phyloP scores from a whole-genome alignment of 176 grass and related monocot species.

The Aechmea fasciata region DNA sequence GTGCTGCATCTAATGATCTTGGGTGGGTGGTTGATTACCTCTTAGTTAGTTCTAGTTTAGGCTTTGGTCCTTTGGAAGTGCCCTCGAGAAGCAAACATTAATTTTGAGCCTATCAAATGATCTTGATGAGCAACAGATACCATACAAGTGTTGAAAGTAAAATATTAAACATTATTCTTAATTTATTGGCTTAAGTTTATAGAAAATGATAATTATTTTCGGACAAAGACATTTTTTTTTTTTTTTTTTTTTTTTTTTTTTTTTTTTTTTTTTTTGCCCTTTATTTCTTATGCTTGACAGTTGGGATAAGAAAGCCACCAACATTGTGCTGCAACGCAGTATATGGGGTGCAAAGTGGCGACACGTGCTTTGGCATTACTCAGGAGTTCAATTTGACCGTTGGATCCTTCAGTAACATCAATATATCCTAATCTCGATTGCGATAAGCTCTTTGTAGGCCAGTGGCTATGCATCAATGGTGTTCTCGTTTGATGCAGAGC shows the following conservation, averaged over 20 bases:
- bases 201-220: no score
- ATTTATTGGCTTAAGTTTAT: no score
- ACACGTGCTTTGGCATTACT: neutral
- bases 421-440: slow-evolving; percentile 1
- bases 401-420: neutral
- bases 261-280: neutral
- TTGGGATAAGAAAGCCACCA: neutral
- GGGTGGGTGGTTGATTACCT: no score
- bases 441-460: neutral
- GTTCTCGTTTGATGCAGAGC: neutral
- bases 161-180: no score
- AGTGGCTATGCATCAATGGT: neutral
- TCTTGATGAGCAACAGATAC: no score
- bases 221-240: no score
- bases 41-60: no score
- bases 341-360: neutral
- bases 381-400: neutral
- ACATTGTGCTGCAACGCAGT: neutral
- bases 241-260: neutral
- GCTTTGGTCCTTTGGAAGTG: no score
- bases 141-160: no score
- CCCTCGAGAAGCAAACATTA: no score
- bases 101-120: no score
- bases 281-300: neutral
- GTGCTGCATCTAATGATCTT: no score